Evolutionary conservation across 257 asterid genomes (phyloP), one percentile per base, ranked within the genome.

Genomic region (Lithospermum erythrorhizon): DNA sequence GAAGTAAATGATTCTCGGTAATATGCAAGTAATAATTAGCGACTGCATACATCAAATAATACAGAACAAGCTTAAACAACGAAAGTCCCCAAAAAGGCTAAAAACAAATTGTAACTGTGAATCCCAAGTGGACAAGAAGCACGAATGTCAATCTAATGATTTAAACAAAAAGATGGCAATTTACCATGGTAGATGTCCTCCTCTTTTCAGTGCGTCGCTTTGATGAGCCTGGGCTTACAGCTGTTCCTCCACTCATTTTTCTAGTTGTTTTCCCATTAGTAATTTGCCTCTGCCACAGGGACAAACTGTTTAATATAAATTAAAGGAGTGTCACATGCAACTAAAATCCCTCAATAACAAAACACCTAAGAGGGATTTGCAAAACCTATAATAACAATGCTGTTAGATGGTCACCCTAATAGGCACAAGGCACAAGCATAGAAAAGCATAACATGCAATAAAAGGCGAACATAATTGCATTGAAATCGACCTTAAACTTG

Each of bases 181-280:
- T 55, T 84, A 87, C 95, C 95, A 76, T 82, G 65, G 87, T 77
- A 27, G 94, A 60, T 55, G 90, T 56, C 71, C 70, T 69, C 66
- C 75, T 78, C 78, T 79, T 86, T 61, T 81, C 89, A 3, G 87
- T 70, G 59, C 83, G 82, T 53, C 94, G 76, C 69, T 79, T 89
- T 17, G 87, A 80, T 62, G 86, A 67, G 79, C 84, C 75, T 64
- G 89, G 69, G 76, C 68, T 73, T 73, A 77, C 79, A 65, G 83
- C 51, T 61, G 96, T 60, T 66, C 80, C 64, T 63, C 81, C 83
- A 65, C 79, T 62, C 7, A 51, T 69, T 71, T 85, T 82, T 79
- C 83, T 85, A 37, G 80, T 53, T 58, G 80, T 62, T 70, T 77
- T 89, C 60, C 91, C 95, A 67, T 83, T 86, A 74, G 78, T 48